Evolutionary conservation across 768 basidiomycete species (phyloP).

Genomic region (Tylopilus felleus): DNA sequence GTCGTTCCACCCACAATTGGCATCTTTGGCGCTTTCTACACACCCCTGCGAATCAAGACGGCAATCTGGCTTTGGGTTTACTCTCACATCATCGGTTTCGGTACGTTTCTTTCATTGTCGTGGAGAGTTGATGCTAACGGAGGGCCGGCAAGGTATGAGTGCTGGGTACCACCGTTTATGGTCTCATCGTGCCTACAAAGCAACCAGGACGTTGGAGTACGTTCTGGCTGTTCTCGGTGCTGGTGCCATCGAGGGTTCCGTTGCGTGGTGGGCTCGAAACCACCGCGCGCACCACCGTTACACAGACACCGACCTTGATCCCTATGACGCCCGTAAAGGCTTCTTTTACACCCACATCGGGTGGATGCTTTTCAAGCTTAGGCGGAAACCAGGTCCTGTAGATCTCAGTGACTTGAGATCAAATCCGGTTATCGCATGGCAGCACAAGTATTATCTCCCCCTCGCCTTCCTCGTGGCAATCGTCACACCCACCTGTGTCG

Average conservation of each 20-base stretch:
- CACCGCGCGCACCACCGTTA: conserved; percentile 94
- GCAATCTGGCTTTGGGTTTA: conserved; percentile 21
- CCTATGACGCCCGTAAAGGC: conserved; percentile 85
- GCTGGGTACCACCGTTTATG: conserved; percentile 94
- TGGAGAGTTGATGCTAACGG: neutral
- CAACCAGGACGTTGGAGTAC: conserved; percentile 79
- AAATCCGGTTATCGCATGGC: conserved; percentile 77
- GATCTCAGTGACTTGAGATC: conserved; percentile 80
- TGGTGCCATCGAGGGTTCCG: conserved; percentile 89
- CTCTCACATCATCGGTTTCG: conserved; percentile 72
- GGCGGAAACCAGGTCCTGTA: conserved; percentile 79
- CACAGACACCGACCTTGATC: conserved; percentile 93
- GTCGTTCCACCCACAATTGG: conserved; percentile 1
- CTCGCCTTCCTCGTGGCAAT: conserved; percentile 67
- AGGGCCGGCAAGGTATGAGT: conserved; percentile 52
- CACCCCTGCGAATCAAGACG: conserved; percentile 1
- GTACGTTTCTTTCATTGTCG: conserved; percentile 37
- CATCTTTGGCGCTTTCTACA: neutral
- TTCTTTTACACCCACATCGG: conserved; percentile 80
- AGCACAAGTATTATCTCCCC: conserved; percentile 70
- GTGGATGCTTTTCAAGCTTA: conserved; percentile 89
- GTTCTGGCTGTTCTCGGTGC: conserved; percentile 78
- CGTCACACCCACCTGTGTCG: conserved; percentile 55
- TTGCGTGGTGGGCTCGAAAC: conserved; percentile 96
- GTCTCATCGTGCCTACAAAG: conserved; percentile 93